Conservation (phyloP, 2,329 filamentous ascomycete genomes). For the Fusarium odoratissimum region DNA sequence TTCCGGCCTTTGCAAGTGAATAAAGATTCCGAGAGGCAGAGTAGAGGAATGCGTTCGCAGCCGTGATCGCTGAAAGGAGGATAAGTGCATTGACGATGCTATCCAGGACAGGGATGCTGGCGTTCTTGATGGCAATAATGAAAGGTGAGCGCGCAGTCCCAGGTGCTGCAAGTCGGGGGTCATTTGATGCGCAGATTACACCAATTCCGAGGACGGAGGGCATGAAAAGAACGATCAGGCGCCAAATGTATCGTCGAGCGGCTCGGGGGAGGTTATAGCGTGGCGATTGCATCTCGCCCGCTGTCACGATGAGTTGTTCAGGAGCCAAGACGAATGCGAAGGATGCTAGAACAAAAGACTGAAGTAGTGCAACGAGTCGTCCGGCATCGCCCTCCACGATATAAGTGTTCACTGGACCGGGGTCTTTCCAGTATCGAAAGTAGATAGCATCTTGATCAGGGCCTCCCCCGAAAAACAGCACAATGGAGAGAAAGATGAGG, state of each 20-base stretch:
- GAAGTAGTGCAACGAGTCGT: conserved; percentile 51
- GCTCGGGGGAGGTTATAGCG: conserved; percentile 44
- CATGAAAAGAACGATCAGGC: conserved; percentile 58
- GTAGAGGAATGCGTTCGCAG: neutral
- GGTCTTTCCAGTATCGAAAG: neutral
- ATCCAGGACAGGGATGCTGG: neutral
- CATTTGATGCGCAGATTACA: neutral
- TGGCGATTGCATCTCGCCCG: conserved; percentile 47
- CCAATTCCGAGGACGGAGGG: neutral
- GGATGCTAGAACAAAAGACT: conserved; percentile 55
- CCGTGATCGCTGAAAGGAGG: neutral
- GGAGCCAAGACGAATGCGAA: conserved; percentile 40
- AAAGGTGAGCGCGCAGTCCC: neutral
- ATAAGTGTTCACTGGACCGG: neutral
- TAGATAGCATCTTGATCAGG: neutral
- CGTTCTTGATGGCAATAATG: neutral
- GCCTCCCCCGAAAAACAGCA: neutral
- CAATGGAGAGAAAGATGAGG: neutral
- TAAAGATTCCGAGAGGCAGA: neutral
- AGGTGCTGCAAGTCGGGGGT: neutral
- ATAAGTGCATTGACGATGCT: neutral
- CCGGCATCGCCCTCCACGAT: neutral
- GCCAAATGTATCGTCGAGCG: conserved; percentile 40
- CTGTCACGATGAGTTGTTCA: conserved; percentile 44
- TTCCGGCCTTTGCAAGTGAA: neutral